phyloP scores from a whole-genome alignment of 345 rosid species.

The Schrenkiella parvula region DNA sequence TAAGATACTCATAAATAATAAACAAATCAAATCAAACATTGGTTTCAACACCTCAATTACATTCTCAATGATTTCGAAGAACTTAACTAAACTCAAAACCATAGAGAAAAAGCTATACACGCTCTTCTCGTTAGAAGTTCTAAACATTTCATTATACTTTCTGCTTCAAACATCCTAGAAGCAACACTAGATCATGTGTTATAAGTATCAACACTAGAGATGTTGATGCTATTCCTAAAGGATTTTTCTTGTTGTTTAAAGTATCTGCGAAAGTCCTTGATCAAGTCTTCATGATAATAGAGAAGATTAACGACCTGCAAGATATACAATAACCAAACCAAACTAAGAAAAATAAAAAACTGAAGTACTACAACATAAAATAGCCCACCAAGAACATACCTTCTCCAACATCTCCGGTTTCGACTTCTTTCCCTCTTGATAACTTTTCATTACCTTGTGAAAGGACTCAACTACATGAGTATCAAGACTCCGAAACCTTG shows the following conservation, averaged over 20 bases:
- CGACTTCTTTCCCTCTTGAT: neutral
- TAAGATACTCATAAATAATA: no score
- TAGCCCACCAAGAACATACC: neutral
- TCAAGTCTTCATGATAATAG: slow-evolving; percentile 27
- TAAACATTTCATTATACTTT: neutral
- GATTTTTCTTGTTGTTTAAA: neutral
- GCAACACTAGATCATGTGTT: neutral
- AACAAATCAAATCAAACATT: neutral
- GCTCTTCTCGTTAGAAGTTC: neutral
- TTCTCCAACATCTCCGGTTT: neutral
- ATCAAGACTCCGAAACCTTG: slow-evolving; percentile 3
- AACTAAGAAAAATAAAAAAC: neutral
- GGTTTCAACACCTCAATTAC: neutral
- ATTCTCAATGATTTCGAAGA: neutral
- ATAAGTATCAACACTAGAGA: neutral
- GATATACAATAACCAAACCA: neutral
- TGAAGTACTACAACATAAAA: neutral
- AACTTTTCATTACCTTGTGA: neutral
- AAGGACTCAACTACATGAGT: neutral
- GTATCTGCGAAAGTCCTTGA: neutral
- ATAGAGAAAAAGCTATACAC: neutral
- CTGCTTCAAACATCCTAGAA: neutral
- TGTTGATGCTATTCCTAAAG: neutral
- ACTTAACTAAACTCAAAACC: neutral
- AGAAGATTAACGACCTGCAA: slow-evolving; percentile 12